Percentiles rank a stretch among this genome's conserved stretches.
Conservation (phyloP, 2,329 filamentous ascomycete genomes). For the Mycocentrospora acerina region DNA sequence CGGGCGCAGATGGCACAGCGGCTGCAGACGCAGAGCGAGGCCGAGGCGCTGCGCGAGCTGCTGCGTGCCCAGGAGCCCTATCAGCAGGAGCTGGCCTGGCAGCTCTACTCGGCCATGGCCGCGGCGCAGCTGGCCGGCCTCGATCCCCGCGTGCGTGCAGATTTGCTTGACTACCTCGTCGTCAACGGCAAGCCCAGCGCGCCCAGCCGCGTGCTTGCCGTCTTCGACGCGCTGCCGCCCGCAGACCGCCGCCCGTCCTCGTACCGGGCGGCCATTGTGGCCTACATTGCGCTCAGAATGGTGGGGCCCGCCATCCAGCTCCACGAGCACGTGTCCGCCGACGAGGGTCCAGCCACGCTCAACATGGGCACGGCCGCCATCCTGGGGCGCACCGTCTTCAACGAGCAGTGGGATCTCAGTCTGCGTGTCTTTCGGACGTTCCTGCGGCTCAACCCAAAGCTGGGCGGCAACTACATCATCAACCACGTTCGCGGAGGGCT, state of each 20-base stretch:
- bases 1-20: slow-evolving; percentile 21
- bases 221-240: slow-evolving; percentile 49
- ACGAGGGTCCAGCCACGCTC: slow-evolving; percentile 4
- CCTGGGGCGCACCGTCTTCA: slow-evolving; percentile 29
- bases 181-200: slow-evolving; percentile 32
- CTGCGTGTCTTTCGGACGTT: slow-evolving; percentile 29
- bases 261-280: slow-evolving; percentile 49
- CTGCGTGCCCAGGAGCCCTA: slow-evolving; percentile 13
- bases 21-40: slow-evolving; percentile 16
- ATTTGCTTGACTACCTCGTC: slow-evolving; percentile 35
- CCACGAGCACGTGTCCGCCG: slow-evolving; percentile 43
- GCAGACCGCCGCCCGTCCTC: slow-evolving; percentile 43
- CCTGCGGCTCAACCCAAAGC: slow-evolving; percentile 7
- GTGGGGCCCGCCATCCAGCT: slow-evolving; percentile 42
- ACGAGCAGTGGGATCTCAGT: slow-evolving; percentile 40
- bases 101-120: slow-evolving; percentile 37
- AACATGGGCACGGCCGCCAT: slow-evolving; percentile 33
- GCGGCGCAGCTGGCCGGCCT: slow-evolving; percentile 4
- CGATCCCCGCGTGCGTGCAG: slow-evolving; percentile 10
- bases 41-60: slow-evolving; percentile 20
- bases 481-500: slow-evolving; percentile 7
- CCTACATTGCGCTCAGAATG: slow-evolving; percentile 47
- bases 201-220: slow-evolving; percentile 44
- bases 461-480: slow-evolving; percentile 3
- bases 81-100: slow-evolving; percentile 39